Evolutionary conservation across 352 stramenopile species (phyloP), one percentile per base, ranked within the genome.

Genomic region (Pythium plurisporium): DNA sequence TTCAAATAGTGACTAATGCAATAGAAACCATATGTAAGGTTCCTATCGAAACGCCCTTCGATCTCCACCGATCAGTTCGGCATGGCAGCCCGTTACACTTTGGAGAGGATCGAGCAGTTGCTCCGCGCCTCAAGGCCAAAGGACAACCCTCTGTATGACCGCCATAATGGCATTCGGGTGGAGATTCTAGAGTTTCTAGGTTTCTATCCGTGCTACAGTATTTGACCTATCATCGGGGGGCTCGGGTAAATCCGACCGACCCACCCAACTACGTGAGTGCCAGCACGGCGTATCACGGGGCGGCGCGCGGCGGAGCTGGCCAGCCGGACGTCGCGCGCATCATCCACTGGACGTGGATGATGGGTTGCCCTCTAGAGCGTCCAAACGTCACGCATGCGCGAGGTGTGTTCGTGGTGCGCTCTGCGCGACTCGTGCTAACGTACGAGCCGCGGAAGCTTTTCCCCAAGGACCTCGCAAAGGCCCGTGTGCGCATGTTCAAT

Each of bases 341-440:
- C 29, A 30, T 53, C 30, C 45, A 53, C 45, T 53, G 27, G 45
- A 53, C 45, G 17, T 53, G 45, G 45, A 19, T 40, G 19, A 53
- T 53, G 27, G 45, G 45, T 5, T 19, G 22, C 29, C 45, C 30
- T 26, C 29, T 1, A 9, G n/a, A 29, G n/a, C 30, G 45, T 5
- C 19, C 27, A 26, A 53, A 42, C 30, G 29, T 53, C 4, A 53
- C 45, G 1, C 45, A 53, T 30, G 45, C 45, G 12, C 45, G 45
- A 5, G 45, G 29, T 12, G 17, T 53, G 2, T 53, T 53, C 29
- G 27, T 42, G 2, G 17, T 42, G 4, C 45, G 30, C 14, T 27
- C 45, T 12, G 45, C 20, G 45, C 45, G 25, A 3, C 30, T 53
- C n/a, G 45, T 53, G 15, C 12, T 53, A 30, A 51, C 26, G 2